Evolutionary conservation across 768 basidiomycete genomes (phyloP), one percentile per base, ranked within the genome.

Genomic region (Tubosaeta brunneosetosa): DNA sequence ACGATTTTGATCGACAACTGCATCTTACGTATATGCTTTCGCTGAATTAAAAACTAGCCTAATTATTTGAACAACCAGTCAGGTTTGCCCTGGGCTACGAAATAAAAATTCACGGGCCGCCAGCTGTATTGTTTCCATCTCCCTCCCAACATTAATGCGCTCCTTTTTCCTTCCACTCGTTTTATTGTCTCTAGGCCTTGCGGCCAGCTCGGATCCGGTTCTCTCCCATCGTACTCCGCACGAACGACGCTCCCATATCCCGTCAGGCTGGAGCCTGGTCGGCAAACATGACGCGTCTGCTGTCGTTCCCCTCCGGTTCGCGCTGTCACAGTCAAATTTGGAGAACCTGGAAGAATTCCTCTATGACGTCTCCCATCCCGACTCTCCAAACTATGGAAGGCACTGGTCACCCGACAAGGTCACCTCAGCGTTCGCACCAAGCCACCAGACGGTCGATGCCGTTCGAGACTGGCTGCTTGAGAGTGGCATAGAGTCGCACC

Each of bases 221-320:
- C 16, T 47, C 13, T 54, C 64, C 17, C 59, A 17, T 4, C 53
- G 32, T 38, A 27, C 36, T 9, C 14, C 51, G 1, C 63, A 64
- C 14, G 63, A 64, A 14, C 55, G 47, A 25, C 74, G 78, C 16
- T 61, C 70, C 10, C 48, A 61, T 27, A 55, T 66, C 22, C 79
- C 79, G 2, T 34, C 57, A 25, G 77, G 75, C 53, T 79, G 73
- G 77, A 37, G 33, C 0, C 50, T 57, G 3, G 47, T 64, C 16
- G 65, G 69, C 29, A 70, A 65, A 4, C 63, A 70, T 19, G 58
- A 70, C 33, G 19, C 71, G 9, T 52, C 66, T 40, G 62, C 65
- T 17, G 51, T 67, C 3, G 53, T 79, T 26, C 78, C 77, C 11
- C 63, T 79, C 33, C 76, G 77, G 43, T 71, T 79, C 40, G 78